phyloP scores from a whole-genome alignment of 169 alveolate species.

The Amoebophrya sp. region DNA sequence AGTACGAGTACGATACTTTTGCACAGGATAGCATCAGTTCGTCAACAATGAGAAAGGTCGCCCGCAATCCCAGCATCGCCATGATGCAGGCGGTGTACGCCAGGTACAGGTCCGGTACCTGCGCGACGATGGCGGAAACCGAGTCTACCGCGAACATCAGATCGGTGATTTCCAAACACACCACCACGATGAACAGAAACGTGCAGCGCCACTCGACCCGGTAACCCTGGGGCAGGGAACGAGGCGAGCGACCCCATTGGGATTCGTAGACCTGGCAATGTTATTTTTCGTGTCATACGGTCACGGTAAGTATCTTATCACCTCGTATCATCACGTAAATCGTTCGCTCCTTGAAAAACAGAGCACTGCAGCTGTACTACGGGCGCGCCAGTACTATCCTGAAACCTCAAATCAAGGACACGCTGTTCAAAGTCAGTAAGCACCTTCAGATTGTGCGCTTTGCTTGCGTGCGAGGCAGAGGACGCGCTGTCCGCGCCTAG shows the following conservation, averaged over 20 bases:
- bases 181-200: not conserved
- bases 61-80: not conserved
- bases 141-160: not conserved
- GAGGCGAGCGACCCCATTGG: not conserved
- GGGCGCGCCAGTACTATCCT: too few relatives aligned
- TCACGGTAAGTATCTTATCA: too few relatives aligned
- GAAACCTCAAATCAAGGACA: too few relatives aligned
- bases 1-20: too few relatives aligned
- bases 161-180: not conserved
- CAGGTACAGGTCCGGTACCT: not conserved
- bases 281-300: too few relatives aligned
- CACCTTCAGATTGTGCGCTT: not conserved
- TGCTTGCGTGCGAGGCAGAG: too few relatives aligned
- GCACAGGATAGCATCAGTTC: too few relatives aligned
- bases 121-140: not conserved
- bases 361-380: too few relatives aligned
- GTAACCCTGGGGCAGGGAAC: not conserved
- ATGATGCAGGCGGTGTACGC: conserved; percentile 4
- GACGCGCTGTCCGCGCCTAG: too few relatives aligned
- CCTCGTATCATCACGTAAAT: too few relatives aligned
- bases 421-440: too few relatives aligned
- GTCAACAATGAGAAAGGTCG: not conserved
- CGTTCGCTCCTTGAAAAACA: too few relatives aligned
- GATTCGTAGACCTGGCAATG: not conserved
- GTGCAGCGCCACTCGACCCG: not conserved